A percentile compares a stretch with the other conserved stretches of the same genome.
Evolutionary conservation across 2,329 filamentous ascomycete species (phyloP).

Genomic region (Thielaviopsis euricoi): DNA sequence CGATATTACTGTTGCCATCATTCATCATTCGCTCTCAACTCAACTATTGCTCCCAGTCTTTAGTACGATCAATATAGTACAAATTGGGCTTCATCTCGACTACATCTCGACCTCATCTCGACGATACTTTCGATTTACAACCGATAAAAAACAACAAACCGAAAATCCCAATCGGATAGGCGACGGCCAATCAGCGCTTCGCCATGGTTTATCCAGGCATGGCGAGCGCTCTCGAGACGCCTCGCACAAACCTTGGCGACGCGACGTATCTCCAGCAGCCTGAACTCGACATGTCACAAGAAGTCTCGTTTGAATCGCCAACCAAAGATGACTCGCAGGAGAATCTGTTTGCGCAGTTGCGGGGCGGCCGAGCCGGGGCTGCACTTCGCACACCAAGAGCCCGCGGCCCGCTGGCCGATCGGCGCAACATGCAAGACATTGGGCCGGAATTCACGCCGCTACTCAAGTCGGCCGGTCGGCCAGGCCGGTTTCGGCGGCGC

Average conservation of each 20-base stretch:
- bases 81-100: neutral
- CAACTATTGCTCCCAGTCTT: neutral
- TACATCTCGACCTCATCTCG: neutral
- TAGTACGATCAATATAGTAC: neutral
- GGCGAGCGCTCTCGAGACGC: conserved; percentile 58
- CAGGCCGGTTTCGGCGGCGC: conserved; percentile 45
- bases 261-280: conserved; percentile 59
- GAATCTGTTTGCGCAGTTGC: conserved; percentile 60
- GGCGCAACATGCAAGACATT: conserved; percentile 51
- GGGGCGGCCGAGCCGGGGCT: conserved; percentile 37
- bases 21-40: neutral
- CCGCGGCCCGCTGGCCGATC: conserved; percentile 58
- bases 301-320: conserved; percentile 73
- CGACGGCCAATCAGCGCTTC: neutral
- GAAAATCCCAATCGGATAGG: neutral
- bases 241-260: conserved; percentile 71
- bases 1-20: neutral
- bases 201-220: conserved; percentile 48
- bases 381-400: conserved; percentile 44
- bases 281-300: conserved; percentile 72
- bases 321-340: conserved; percentile 43
- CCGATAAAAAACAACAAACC: neutral
- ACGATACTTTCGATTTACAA: neutral
- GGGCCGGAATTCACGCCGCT: conserved; percentile 85
- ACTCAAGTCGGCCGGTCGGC: conserved; percentile 64